Percentiles rank a stretch among this genome's conserved stretches.
Conservation (phyloP, 1,139 yeast species). For the Pichia sp. region DNA sequence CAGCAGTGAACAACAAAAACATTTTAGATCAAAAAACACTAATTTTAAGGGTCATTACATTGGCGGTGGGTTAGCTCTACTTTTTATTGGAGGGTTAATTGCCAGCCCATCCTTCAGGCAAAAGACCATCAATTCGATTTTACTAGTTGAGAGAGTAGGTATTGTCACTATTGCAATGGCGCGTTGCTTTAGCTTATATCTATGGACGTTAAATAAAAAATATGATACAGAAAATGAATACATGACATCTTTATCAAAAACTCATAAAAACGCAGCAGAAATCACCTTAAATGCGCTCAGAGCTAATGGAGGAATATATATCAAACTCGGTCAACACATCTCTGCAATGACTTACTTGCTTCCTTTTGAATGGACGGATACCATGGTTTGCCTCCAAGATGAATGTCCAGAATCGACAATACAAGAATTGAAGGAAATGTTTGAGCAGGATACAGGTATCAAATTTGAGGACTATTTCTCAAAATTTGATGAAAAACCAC, state of each 20-base stretch:
- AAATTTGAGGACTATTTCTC: conserved; percentile 57
- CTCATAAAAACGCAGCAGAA: conserved; percentile 70
- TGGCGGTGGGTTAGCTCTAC: conserved; percentile 18
- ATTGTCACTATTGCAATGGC: conserved; percentile 59
- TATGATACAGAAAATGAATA: conserved; percentile 47
- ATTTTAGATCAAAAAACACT: background rate
- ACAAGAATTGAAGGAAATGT: conserved; percentile 62
- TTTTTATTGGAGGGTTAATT: conserved; percentile 18
- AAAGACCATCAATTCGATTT: conserved; percentile 19
- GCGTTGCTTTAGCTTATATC: conserved; percentile 59
- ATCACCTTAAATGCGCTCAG: conserved; percentile 77
- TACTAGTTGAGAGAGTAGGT: conserved; percentile 49
- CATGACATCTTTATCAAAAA: conserved; percentile 44
- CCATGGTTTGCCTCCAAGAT: conserved; percentile 91
- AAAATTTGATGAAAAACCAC: conserved; percentile 64
- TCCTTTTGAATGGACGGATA: conserved; percentile 90
- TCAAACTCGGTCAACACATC: conserved; percentile 90
- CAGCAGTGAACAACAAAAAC: background rate
- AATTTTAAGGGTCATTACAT: background rate
- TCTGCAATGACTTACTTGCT: conserved; percentile 85
- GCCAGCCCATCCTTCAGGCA: conserved; percentile 19
- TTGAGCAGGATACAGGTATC: conserved; percentile 58
- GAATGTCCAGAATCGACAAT: conserved; percentile 76
- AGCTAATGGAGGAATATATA: conserved; percentile 84
- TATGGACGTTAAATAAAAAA: conserved; percentile 40